Evolutionary conservation across 2,329 filamentous ascomycete species (phyloP), one percentile per base, ranked within the genome.

Genomic region (Hypoxylon sp.): DNA sequence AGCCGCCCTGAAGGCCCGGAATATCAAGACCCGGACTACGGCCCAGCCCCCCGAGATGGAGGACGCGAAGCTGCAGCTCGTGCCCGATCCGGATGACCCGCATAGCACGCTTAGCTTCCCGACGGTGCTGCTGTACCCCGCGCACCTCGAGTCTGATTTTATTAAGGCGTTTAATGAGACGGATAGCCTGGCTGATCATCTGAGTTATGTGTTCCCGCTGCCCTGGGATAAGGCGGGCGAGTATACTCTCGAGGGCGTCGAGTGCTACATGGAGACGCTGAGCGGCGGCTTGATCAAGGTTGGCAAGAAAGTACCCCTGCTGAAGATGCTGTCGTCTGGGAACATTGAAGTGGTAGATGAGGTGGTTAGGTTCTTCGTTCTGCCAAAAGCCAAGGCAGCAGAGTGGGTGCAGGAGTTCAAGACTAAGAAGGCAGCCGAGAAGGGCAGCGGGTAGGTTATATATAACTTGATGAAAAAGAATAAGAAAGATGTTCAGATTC

Each of bases 341-440:
- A 94, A 91, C 75, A 89, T 97, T 5, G 94, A 97, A 81, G 86
- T 99, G 9, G 89, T 97, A 50, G 95, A 99, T 80, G 91, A 93
- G 30, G 81, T 98, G 69, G 87, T 98, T 23, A 89, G 85, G 76
- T 89, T 99, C 30, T 94, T 93, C 76, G 89, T 98, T 1, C 85
- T 99, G 70, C 95, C 95, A 0, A 90, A 87, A 74, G 80, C 79
- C 2, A 89, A 88, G 80, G 90, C 91, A 0, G 85, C 85, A 7
- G 85, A 79, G n/a, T 99, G 94, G 90, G 90, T 97, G 36, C 86
- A 88, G 69, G 92, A 96, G 73, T 94, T 94, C 78, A 98, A 98
- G 83, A 86, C 83, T 74, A 90, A 92, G 78, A 93, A 89, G 80
- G 85, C 83, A 2, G 82, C 81, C 2, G 83, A 85, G 75, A 83